A percentile compares a stretch with the other conserved stretches of the same genome.
phyloP scores from a whole-genome alignment of 306 rosid genomes.

The Cucurbita argyrosperma region DNA sequence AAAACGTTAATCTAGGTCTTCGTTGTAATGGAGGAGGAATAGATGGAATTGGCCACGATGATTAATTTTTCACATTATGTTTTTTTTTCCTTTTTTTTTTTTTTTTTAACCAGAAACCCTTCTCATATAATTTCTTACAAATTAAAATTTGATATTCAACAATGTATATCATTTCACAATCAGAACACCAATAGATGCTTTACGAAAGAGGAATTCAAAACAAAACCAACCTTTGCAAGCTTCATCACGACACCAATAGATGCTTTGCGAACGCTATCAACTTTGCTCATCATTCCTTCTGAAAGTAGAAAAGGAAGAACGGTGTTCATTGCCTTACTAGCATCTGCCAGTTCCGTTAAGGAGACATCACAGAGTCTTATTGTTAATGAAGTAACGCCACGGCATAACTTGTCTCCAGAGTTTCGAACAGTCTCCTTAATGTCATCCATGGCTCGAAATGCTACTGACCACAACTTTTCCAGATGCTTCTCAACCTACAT shows the following conservation, averaged over 20 bases:
- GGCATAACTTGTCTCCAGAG: slow-evolving; percentile 82
- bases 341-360: slow-evolving; percentile 55
- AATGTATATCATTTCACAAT: no score
- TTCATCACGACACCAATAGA: slow-evolving; percentile 84
- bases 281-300: slow-evolving; percentile 91
- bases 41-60: background rate
- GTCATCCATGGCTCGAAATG: slow-evolving; percentile 95
- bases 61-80: no score
- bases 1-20: background rate
- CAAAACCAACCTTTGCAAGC: slow-evolving; percentile 73
- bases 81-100: no score
- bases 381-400: slow-evolving; percentile 57
- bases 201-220: background rate
- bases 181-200: no score
- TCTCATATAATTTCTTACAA: no score
- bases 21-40: background rate
- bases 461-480: slow-evolving; percentile 63
- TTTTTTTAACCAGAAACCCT: no score
- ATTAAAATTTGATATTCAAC: no score
- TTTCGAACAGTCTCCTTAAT: slow-evolving; percentile 87
- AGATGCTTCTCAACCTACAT: slow-evolving; percentile 67
- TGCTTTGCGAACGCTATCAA: slow-evolving; percentile 73
- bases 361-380: slow-evolving; percentile 82
- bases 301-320: slow-evolving; percentile 81
- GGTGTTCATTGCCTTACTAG: slow-evolving; percentile 72